These are phyloP conservation scores for Cladosporium colombiae DNA, from an alignment of 2,329 filamentous ascomycete genomes.

Conservation along the genomic window DNA sequence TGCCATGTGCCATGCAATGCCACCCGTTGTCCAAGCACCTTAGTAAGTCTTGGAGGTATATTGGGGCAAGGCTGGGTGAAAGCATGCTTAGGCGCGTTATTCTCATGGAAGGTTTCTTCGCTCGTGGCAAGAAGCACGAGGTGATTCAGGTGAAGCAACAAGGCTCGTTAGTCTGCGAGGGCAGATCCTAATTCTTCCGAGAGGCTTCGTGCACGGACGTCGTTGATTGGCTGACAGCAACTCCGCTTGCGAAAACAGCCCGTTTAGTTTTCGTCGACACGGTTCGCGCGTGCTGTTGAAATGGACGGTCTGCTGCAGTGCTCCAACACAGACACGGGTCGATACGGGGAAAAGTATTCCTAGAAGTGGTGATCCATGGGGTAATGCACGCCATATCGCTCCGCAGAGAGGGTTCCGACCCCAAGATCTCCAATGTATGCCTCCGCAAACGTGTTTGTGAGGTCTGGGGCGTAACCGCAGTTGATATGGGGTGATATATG, in stretches of 20 bases:
- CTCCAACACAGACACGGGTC: slow-evolving; percentile 16
- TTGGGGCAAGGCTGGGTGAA: neutral
- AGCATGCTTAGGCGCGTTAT: neutral
- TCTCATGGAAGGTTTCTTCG: slow-evolving; percentile 11
- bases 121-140: slow-evolving; percentile 13
- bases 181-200: slow-evolving; percentile 8
- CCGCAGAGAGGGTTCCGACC: slow-evolving; percentile 13
- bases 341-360: slow-evolving; percentile 13
- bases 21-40: neutral
- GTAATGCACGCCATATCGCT: slow-evolving; percentile 15
- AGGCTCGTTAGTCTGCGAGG: slow-evolving; percentile 3
- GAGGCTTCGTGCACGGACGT: neutral
- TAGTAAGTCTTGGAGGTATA: slow-evolving; percentile 6
- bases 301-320: neutral
- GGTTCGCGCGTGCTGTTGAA: neutral
- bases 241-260: neutral
- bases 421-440: slow-evolving; percentile 16
- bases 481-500: neutral
- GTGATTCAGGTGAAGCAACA: neutral
- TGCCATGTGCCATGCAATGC: slow-evolving; percentile 5
- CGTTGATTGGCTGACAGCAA: neutral
- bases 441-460: slow-evolving; percentile 17
- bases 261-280: neutral
- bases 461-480: neutral
- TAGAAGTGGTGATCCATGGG: slow-evolving; percentile 14